phyloP scores from a whole-genome alignment of 1,284 basidiomycete species.

The Tremellales sp. region DNA sequence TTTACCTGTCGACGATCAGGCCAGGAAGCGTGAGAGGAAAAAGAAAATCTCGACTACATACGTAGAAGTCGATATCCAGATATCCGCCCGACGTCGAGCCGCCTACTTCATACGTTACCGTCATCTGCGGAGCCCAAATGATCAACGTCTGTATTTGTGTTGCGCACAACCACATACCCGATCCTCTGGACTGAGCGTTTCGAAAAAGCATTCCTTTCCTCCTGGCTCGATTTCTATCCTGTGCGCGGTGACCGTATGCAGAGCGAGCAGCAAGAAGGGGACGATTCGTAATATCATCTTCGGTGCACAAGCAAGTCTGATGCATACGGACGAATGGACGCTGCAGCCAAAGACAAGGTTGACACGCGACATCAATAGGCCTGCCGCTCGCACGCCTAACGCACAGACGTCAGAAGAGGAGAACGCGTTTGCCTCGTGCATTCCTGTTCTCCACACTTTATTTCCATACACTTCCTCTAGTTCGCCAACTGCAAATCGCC shows the following conservation, averaged over 20 bases:
- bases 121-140: constrained; percentile 76
- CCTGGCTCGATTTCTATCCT: constrained; percentile 63
- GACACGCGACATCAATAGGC: too few species aligned
- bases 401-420: too few species aligned
- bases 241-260: constrained; percentile 43
- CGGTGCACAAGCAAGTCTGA: too few species aligned
- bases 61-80: constrained; percentile 94
- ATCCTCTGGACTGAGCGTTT: constrained; percentile 92
- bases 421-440: too few species aligned
- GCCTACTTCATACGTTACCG: constrained; percentile 97
- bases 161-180: constrained; percentile 56
- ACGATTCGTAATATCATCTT: constrained; percentile 11
- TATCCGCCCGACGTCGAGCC: constrained; percentile 70
- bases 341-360: too few species aligned
- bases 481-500: too few species aligned
- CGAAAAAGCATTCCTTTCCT: constrained; percentile 95
- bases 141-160: not conserved
- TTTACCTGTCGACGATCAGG: constrained; percentile 56
- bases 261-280: constrained; percentile 17
- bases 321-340: too few species aligned
- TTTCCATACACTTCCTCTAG: too few species aligned
- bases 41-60: constrained; percentile 37
- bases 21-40: not conserved
- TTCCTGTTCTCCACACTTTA: too few species aligned
- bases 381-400: too few species aligned